Conservation (phyloP, 2,329 filamentous ascomycete genomes). For the Coniochaeta pulveracea region DNA sequence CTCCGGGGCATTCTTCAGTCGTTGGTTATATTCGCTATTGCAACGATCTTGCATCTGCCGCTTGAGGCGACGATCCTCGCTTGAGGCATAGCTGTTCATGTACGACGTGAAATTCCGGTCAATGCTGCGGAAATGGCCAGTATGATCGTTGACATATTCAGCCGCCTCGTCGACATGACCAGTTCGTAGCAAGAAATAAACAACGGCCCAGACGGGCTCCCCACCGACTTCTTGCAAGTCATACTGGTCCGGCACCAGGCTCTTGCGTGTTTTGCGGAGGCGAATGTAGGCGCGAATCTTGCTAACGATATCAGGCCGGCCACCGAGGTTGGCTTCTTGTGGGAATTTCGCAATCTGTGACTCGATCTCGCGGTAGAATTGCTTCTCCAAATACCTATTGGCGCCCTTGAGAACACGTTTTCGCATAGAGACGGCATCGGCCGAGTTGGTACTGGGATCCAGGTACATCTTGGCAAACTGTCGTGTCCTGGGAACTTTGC, state of each 20-base stretch:
- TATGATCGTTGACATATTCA: constrained; percentile 72
- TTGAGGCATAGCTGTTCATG: constrained; percentile 71
- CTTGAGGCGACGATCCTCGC: constrained; percentile 64
- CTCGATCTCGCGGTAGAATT: constrained; percentile 72
- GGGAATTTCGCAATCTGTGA: constrained; percentile 70
- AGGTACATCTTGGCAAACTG: constrained; percentile 69
- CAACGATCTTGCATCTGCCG: constrained; percentile 77
- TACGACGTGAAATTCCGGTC: constrained; percentile 86
- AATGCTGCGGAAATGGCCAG: constrained; percentile 73
- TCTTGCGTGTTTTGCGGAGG: constrained; percentile 66
- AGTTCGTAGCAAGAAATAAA: constrained; percentile 82
- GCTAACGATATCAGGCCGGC: constrained; percentile 75
- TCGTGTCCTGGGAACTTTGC: constrained; percentile 59
- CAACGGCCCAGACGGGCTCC: constrained; percentile 85
- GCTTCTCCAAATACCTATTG: constrained; percentile 66
- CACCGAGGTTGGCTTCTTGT: constrained; percentile 79
- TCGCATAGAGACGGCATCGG: constrained; percentile 53
- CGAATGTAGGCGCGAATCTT: constrained; percentile 90
- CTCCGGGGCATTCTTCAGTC: constrained; percentile 71
- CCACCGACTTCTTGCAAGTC: constrained; percentile 70
- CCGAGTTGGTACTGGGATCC: constrained; percentile 58
- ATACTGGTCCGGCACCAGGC: constrained; percentile 70
- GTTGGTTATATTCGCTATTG: constrained; percentile 79
- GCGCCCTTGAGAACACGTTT: constrained; percentile 74
- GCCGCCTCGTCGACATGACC: constrained; percentile 78